Base-by-base conservation (phyloP, 768 basidiomycete species). In the Tubosaeta sp. region DNA sequence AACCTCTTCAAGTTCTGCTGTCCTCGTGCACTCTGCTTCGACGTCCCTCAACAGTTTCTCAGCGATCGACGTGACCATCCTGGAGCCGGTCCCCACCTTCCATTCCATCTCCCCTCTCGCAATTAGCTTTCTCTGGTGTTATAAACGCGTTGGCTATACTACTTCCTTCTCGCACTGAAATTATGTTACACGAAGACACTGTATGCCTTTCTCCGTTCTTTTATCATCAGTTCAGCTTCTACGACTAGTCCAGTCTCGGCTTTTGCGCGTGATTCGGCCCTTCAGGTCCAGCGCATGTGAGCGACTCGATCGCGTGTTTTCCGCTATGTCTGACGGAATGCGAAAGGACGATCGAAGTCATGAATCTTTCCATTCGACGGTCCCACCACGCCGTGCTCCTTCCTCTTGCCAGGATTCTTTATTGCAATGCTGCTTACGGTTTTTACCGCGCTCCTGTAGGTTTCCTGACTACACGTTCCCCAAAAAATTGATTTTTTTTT, bases 341-440 rank as follows among this genome's bases (percentile, higher is more conserved):
- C 39, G 22, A 34, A 54, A 90, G 88, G 43, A 91, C 90, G 0
- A 91, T 91, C 45, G 89, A 92, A 74, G 90, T 91, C 60, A 97
- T 95, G 93, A 92, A 88, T 65, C 78, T 95, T 27, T 85, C 91
- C 29, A 85, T 94, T 33, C 79, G 87, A 46, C 77, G 91, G 54
- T 93, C 90, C 0, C 86, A 91, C 57, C 89, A 95, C 59, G 92
- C 93, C n/a, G n/a, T n/a, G 0, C 75, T 94, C 1, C 77, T 93
- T 4, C 92, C 93, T 0, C 83, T 95, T 17, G n/a, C n/a, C n/a
- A n/a, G 81, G 82, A 2, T 95, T 95, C 69, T 95, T 95, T 71
- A 87, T 95, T 13, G 71, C 85, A 48, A 92, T 93, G 84, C 82
- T 91, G 2, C 74, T 95, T 35, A 83, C 91, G 1, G 83, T 95